Evolutionary conservation across 2,329 filamentous ascomycete genomes (phyloP).

Genomic region (Penicillium decumbens): DNA sequence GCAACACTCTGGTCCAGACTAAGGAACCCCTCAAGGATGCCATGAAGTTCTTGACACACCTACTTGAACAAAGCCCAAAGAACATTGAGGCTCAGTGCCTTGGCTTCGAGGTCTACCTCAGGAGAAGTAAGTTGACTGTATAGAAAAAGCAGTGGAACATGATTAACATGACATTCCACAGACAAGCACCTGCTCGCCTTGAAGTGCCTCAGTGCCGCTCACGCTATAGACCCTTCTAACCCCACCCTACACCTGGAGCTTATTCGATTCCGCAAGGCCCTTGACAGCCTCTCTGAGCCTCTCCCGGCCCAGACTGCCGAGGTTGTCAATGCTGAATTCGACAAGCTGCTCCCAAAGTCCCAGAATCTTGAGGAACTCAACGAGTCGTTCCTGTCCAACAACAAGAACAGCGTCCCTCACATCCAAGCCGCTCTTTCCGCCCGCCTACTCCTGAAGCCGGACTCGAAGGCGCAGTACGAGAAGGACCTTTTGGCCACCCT

Average conservation of each 20-base stretch:
- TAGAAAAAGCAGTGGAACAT: not conserved
- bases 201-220: constrained; percentile 73
- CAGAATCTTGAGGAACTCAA: constrained; percentile 61
- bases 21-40: constrained; percentile 78
- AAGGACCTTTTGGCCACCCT: constrained; percentile 60
- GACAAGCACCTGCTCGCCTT: constrained; percentile 85
- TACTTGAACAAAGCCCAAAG: constrained; percentile 77
- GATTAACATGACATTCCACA: constrained; percentile 39
- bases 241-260: constrained; percentile 72
- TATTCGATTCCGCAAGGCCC: constrained; percentile 61
- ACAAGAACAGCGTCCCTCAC: constrained; percentile 60
- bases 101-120: constrained; percentile 85
- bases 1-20: constrained; percentile 73
- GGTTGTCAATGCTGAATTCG: constrained; percentile 65
- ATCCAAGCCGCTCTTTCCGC: constrained; percentile 60
- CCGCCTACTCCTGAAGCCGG: constrained; percentile 55
- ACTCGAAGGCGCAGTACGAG: constrained; percentile 54
- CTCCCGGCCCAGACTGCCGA: constrained; percentile 62
- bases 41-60: constrained; percentile 75
- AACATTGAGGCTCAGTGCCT: constrained; percentile 75
- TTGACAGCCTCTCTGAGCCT: constrained; percentile 55
- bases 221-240: constrained; percentile 63
- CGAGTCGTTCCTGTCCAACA: constrained; percentile 57
- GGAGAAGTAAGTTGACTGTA: constrained; percentile 62
- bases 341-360: constrained; percentile 53